Conservation (phyloP, 176 grass and related monocot species). For the Hordeum marinum region DNA sequence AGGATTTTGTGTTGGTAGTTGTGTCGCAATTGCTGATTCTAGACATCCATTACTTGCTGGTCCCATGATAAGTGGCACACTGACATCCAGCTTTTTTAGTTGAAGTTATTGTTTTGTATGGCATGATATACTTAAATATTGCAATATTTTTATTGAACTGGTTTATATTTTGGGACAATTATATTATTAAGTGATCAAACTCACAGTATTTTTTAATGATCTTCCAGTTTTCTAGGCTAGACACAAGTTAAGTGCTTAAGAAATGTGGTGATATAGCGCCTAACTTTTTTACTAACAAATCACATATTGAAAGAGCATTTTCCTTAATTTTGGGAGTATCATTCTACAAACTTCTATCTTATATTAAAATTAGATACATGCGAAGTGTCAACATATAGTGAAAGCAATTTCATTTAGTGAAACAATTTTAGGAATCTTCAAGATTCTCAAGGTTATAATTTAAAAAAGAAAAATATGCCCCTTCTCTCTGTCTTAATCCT, state of each 20-base stretch:
- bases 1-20: slow-evolving; percentile 4
- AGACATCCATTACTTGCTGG: slow-evolving; percentile 90
- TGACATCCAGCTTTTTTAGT: not conserved
- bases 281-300: not conserved
- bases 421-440: not conserved
- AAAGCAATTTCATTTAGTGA: no score
- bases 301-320: not conserved
- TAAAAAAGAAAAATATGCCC: not conserved
- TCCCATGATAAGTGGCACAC: slow-evolving; percentile 46
- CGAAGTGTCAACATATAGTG: not conserved
- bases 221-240: not conserved
- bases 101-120: not conserved
- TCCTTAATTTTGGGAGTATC: no score
- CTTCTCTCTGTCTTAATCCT: no score
- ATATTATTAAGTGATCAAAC: not conserved
- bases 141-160: not conserved
- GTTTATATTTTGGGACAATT: not conserved
- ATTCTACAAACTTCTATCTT: not conserved
- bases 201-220: not conserved
- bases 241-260: not conserved
- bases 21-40: slow-evolving; percentile 65
- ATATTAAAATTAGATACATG: not conserved
- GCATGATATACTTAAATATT: not conserved
- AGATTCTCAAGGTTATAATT: not conserved
- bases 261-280: not conserved